Conservation (phyloP, 2,329 filamentous ascomycete genomes). For the Diaporthe eres region DNA sequence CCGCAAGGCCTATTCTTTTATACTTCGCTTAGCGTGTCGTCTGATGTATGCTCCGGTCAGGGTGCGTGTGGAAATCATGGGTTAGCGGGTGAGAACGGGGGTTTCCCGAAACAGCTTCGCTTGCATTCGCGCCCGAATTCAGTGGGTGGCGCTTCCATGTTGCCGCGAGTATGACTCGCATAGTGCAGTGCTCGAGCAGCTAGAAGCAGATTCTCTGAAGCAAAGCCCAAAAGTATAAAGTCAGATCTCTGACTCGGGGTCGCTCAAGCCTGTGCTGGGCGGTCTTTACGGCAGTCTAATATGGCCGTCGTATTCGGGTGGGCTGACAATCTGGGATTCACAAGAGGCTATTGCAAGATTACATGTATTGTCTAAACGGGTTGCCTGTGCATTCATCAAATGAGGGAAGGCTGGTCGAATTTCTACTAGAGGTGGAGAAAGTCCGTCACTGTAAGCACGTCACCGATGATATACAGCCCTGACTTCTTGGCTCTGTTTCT, state of each 20-base stretch:
- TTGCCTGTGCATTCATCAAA: too few species aligned
- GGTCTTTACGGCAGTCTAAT: background rate
- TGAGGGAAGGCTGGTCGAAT: too few species aligned
- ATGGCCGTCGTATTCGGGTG: too few species aligned
- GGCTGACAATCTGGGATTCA: background rate
- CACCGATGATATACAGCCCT: background rate
- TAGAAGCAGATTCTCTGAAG: background rate
- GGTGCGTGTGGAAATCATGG: background rate
- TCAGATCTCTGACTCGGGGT: conserved; percentile 1
- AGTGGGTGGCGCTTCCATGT: background rate
- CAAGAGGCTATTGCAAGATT: background rate
- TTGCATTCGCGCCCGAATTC: background rate
- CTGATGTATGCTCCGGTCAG: background rate
- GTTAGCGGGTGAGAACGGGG: background rate
- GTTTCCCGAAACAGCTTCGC: background rate
- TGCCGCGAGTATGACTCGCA: conserved; percentile 12
- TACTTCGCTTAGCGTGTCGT: conserved; percentile 18
- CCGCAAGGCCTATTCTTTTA: background rate
- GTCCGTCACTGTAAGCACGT: too few species aligned
- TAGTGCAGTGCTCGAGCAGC: conserved; percentile 7
- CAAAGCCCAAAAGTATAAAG: conserved; percentile 6
- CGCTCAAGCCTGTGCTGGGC: background rate
- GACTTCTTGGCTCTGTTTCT: too few species aligned
- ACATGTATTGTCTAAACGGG: too few species aligned
- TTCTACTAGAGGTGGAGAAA: too few species aligned